These are phyloP conservation scores for Coniochaeta ligniaria DNA, from an alignment of 2,329 filamentous ascomycete genomes.

Conservation along the genomic window DNA sequence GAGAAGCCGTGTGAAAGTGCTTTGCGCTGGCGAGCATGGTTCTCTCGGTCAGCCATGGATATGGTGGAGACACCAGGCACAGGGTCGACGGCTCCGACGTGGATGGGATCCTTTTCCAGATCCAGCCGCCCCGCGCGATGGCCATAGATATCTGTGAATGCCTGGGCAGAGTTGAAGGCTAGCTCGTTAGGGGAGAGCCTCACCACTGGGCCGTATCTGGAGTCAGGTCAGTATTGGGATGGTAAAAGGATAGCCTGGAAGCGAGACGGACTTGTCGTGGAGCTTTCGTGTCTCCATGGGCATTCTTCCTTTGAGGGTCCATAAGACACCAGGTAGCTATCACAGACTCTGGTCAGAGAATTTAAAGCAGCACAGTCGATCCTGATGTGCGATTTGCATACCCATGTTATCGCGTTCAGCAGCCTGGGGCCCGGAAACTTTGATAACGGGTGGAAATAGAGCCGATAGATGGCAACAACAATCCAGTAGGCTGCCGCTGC, in stretches of 20 bases:
- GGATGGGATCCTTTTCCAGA: slow-evolving; percentile 16
- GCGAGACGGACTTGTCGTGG: neutral
- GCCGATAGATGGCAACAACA: neutral
- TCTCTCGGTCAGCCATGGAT: slow-evolving; percentile 16
- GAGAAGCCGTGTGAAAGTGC: slow-evolving; percentile 17
- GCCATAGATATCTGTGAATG: slow-evolving; percentile 26
- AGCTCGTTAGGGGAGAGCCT: slow-evolving; percentile 36
- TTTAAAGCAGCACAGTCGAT: neutral
- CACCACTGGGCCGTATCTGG: slow-evolving; percentile 25
- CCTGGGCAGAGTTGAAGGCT: slow-evolving; percentile 28
- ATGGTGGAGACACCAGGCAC: slow-evolving; percentile 15
- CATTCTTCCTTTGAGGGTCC: neutral
- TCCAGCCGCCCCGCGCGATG: slow-evolving; percentile 19
- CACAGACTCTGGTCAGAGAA: neutral
- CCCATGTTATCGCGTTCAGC: neutral
- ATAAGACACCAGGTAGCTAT: neutral
- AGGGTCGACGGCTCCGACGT: slow-evolving; percentile 22
- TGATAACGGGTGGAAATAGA: neutral
- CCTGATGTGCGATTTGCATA: neutral
- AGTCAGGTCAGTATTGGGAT: neutral
- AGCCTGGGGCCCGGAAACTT: neutral
- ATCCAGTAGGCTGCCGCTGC: neutral
- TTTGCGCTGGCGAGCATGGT: slow-evolving; percentile 25
- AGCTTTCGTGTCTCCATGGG: neutral
- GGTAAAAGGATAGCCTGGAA: neutral